phyloP scores from a whole-genome alignment of 2,329 filamentous ascomycete species.

The Colletotrichum liaoningense region DNA sequence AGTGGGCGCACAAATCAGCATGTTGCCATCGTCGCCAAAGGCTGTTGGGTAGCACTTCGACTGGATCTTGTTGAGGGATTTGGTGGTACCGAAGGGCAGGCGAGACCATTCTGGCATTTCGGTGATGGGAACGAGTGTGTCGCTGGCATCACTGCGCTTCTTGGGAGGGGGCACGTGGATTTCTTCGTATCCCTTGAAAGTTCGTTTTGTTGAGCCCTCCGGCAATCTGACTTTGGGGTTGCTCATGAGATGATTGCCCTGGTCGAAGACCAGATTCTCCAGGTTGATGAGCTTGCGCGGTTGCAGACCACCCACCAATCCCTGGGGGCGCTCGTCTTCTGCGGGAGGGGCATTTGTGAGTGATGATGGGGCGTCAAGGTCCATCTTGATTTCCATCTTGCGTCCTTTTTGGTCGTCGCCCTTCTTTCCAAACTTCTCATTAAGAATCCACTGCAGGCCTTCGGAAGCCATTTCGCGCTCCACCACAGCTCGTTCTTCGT shows the following conservation, averaged over 20 bases:
- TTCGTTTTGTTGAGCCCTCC: slow-evolving; percentile 92
- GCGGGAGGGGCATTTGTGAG: slow-evolving; percentile 59
- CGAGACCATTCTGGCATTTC: slow-evolving; percentile 95
- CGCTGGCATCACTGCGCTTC: slow-evolving; percentile 82
- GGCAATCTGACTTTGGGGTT: slow-evolving; percentile 95
- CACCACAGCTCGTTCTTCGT: slow-evolving; percentile 78
- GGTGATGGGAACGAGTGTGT: slow-evolving; percentile 84
- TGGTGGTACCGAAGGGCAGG: slow-evolving; percentile 84
- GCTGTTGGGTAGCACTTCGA: slow-evolving; percentile 92
- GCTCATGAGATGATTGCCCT: slow-evolving; percentile 99
- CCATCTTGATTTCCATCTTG: slow-evolving; percentile 93
- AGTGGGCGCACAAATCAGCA: slow-evolving; percentile 97
- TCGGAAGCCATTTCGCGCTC: slow-evolving; percentile 93
- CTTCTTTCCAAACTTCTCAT: slow-evolving; percentile 84
- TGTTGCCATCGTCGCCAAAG: slow-evolving; percentile 94
- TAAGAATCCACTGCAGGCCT: slow-evolving; percentile 86
- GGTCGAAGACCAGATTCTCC: slow-evolving; percentile 96
- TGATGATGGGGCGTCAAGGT: slow-evolving; percentile 80
- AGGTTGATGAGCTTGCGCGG: slow-evolving; percentile 91
- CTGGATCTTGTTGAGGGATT: slow-evolving; percentile 94
- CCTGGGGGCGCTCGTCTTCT: slow-evolving; percentile 70
- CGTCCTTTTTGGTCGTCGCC: slow-evolving; percentile 68
- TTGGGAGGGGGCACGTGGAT: slow-evolving; percentile 97
- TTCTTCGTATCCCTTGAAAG: slow-evolving; percentile 98
- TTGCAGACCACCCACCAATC: slow-evolving; percentile 84